Base-by-base conservation (phyloP, 352 stramenopile genomes). In the Phytophthora ramorum region DNA sequence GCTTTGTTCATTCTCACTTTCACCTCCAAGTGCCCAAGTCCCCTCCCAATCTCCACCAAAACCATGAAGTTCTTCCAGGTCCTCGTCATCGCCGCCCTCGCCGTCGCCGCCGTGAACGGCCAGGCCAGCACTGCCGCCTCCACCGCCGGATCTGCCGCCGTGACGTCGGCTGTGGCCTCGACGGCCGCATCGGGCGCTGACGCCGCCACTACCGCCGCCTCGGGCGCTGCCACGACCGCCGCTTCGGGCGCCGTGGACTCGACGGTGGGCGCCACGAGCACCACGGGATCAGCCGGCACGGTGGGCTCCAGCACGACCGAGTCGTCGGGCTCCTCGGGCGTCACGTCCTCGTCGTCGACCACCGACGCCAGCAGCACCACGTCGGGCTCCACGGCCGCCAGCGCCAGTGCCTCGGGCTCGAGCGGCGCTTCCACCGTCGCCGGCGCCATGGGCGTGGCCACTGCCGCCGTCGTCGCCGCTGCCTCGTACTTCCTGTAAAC, bases 61-160 rank as follows among this genome's bases (percentile, higher is more conserved):
- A 70, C 50, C 30, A 75, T 75, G 62, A 65, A 75, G 67, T 52
- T 75, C 38, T 71, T 75, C 62, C 62, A 71, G 56, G 28, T 75
- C 62, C 41, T 75, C 62, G 44, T 46, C 22, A 60, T 72, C 35
- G 68, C 62, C 37, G 68, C 63, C n/a, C 40, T 72, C 53, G 63
- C 57, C 48, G 20, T 75, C 46, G 67, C 62, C 40, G 67, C 56
- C 24, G 50, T 61, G 20, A 71, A 53, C 56, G 67, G 54, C 16
- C 67, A 75, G 56, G 43, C 58, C 7, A 70, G 52, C 40, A 19
- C 59, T 7, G 41, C 49, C 9, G 19, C 50, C 7, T 19, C 59
- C 10, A 44, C 50, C 4, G 41, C 48, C 1, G 34, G 24, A 30
- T 54, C 58, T 7, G 30, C 34, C 7, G 35, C 59, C 28, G 48